phyloP scores from a whole-genome alignment of 768 basidiomycete species.

The Phylloporus sp. region DNA sequence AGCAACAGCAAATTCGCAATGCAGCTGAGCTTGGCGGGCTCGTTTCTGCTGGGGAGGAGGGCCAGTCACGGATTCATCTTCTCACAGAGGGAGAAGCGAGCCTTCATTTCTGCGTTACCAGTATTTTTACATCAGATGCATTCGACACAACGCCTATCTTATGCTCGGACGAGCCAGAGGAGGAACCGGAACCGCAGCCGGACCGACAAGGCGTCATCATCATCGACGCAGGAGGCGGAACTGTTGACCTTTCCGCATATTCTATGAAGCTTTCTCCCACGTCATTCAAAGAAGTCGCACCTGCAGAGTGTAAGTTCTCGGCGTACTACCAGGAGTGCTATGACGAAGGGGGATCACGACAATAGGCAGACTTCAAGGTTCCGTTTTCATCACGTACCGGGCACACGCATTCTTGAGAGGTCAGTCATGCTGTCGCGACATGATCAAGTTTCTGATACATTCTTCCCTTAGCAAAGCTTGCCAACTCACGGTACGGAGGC shows the following conservation, averaged over 20 bases:
- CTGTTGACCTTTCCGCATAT: constrained; percentile 19
- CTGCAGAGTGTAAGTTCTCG: constrained; percentile 24
- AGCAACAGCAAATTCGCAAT: background rate
- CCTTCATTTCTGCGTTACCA: constrained; percentile 32
- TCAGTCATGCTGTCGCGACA: too few relatives aligned
- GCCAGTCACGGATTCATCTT: constrained; percentile 22
- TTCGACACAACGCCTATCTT: background rate
- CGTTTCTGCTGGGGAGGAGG: constrained; percentile 15
- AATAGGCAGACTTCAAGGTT: constrained; percentile 37
- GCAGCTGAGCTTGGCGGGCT: constrained; percentile 24
- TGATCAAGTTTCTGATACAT: too few relatives aligned
- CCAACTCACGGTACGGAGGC: constrained; percentile 27
- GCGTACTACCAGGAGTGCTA: background rate
- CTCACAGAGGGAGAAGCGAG: constrained; percentile 27
- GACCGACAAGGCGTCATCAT: constrained; percentile 38
- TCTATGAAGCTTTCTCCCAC: constrained; percentile 19
- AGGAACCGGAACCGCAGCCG: constrained; percentile 7
- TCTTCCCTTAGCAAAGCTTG: constrained; percentile 33
- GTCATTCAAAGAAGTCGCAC: constrained; percentile 33
- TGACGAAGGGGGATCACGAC: too few relatives aligned
- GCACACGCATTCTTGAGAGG: constrained; percentile 29
- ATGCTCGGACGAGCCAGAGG: background rate
- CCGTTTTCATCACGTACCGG: constrained; percentile 32
- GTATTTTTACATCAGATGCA: background rate
- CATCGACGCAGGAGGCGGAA: constrained; percentile 41